These are phyloP conservation scores for Balansia obtecta DNA, from an alignment of 2,329 filamentous ascomycete genomes.

Conservation along the genomic window DNA sequence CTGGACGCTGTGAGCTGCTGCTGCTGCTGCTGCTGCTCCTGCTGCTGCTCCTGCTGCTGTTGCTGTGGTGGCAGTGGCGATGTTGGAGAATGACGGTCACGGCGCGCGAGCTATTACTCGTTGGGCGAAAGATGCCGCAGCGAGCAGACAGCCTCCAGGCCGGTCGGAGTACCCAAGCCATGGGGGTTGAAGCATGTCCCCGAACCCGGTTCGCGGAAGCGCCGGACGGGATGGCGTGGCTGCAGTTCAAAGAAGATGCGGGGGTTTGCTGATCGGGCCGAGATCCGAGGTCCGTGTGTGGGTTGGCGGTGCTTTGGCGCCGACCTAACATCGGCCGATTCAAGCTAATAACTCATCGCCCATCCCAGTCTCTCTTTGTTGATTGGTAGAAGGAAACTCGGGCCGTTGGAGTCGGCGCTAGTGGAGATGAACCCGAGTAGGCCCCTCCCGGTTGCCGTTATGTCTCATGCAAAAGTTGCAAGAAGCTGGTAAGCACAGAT, in stretches of 20 bases:
- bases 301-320: neutral
- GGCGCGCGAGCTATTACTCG: neutral
- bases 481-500: no score
- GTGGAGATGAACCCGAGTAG: neutral
- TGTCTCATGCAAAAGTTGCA: no score
- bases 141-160: slow-evolving; percentile 3
- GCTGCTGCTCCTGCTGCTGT: neutral
- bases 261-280: slow-evolving; percentile 2
- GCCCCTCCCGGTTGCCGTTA: no score
- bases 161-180: slow-evolving; percentile 4
- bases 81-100: no score
- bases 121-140: neutral
- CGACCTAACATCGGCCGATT: no score
- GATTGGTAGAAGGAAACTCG: no score
- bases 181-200: neutral
- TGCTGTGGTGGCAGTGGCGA: neutral
- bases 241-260: neutral
- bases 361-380: no score
- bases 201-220: neutral
- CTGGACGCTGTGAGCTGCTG: neutral
- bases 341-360: no score
- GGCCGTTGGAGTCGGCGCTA: neutral
- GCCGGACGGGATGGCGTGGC: neutral
- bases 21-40: no score
- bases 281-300: slow-evolving; percentile 8